These are phyloP conservation scores for Liriodendron chinense DNA, from an alignment of 164 flowering plant genomes.

Conservation along the genomic window DNA sequence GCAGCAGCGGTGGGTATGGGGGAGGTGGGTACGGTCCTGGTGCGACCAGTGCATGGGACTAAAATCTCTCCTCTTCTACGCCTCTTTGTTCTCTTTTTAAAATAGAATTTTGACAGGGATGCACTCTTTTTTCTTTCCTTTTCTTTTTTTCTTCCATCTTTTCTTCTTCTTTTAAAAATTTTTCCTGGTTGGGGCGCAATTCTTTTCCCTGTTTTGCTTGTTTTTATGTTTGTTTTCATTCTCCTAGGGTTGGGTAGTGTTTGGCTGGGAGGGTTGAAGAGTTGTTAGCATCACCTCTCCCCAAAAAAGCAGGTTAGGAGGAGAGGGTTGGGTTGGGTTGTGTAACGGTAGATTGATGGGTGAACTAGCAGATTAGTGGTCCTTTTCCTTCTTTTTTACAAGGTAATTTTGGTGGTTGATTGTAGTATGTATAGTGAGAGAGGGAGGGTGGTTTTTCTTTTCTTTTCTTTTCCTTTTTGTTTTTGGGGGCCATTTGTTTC, in stretches of 20 bases:
- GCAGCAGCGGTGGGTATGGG: conserved; percentile 29
- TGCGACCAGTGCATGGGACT: conserved; percentile 66
- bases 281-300: conserved; percentile 11
- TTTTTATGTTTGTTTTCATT: conserved; percentile 7
- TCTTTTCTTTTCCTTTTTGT: background rate
- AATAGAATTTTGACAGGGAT: conserved; percentile 23
- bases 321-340: conserved; percentile 14
- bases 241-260: conserved; percentile 13
- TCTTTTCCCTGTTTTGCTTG: background rate
- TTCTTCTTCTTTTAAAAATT: background rate
- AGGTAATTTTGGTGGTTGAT: conserved; percentile 15
- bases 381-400: conserved; percentile 9
- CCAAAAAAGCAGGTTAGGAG: background rate
- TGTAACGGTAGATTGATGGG: conserved; percentile 18
- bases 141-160: background rate
- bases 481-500: conserved; percentile 5
- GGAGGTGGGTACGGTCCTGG: conserved; percentile 37
- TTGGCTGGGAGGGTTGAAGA: conserved; percentile 5
- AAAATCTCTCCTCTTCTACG: conserved; percentile 1
- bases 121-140: background rate
- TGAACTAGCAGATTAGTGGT: conserved; percentile 19
- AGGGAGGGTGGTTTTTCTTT: conserved; percentile 10
- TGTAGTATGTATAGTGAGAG: conserved; percentile 18
- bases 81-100: background rate
- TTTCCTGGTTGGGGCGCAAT: background rate